These are phyloP conservation scores for Pulicaria dysenterica DNA, from an alignment of 129 eudicot genomes.

Conservation along the genomic window DNA sequence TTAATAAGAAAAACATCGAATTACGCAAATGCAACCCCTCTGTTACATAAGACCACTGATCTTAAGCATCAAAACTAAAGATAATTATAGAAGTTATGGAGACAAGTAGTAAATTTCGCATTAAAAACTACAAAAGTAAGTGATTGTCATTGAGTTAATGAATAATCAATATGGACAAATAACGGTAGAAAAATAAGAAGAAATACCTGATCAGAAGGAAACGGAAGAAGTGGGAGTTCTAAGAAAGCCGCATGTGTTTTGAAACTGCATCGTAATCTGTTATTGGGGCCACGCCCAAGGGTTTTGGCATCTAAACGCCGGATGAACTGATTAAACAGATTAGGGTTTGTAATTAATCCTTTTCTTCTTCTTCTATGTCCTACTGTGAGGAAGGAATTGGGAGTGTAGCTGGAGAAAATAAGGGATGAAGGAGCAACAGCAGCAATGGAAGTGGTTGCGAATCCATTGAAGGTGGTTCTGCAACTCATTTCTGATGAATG, in stretches of 20 bases:
- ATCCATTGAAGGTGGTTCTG: conserved; percentile 20
- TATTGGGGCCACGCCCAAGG: neutral
- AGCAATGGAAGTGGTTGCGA: conserved; percentile 22
- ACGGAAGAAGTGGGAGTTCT: conserved; percentile 54
- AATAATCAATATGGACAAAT: neutral
- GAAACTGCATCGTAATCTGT: conserved; percentile 5
- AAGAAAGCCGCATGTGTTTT: conserved; percentile 28
- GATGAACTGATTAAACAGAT: neutral
- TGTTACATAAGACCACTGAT: neutral
- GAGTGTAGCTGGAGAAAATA: conserved; percentile 8
- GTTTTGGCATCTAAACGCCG: neutral
- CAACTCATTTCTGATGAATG: conserved; percentile 35
- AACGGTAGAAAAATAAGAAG: neutral
- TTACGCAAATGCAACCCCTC: neutral
- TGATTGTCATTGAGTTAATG: neutral
- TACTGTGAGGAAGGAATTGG: conserved; percentile 11
- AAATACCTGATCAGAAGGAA: conserved; percentile 55
- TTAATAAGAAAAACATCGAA: conserved; percentile 3
- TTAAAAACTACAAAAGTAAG: neutral
- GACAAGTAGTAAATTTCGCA: neutral
- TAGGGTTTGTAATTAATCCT: conserved; percentile 22
- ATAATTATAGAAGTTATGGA: too few relatives aligned
- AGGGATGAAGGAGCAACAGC: conserved; percentile 11
- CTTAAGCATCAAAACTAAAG: neutral
- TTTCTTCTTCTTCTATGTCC: conserved; percentile 19